These are phyloP conservation scores for Aspergillus fumigatus DNA, from an alignment of 2,329 filamentous ascomycete species.

Conservation along the genomic window DNA sequence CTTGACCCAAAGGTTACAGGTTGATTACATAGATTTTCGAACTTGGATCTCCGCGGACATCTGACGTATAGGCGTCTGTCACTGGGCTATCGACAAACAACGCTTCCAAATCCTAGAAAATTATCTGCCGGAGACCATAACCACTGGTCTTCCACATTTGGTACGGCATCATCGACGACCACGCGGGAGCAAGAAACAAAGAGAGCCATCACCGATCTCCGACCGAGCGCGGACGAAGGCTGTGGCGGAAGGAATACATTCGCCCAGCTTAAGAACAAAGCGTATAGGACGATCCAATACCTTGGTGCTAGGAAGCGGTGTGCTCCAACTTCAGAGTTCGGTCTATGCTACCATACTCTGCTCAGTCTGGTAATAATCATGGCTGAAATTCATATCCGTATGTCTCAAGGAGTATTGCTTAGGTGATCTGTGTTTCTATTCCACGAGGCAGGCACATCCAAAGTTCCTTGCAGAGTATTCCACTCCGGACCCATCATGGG, in stretches of 20 bases:
- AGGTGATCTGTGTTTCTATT: neutral
- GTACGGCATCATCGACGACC: too few species aligned
- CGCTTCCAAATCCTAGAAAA: too few species aligned
- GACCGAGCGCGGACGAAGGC: neutral
- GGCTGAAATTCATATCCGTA: neutral
- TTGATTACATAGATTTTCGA: too few species aligned
- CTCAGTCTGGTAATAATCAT: neutral
- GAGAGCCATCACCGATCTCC: too few species aligned
- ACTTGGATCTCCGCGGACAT: neutral
- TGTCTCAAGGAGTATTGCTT: neutral
- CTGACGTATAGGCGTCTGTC: neutral
- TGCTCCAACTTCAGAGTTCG: neutral
- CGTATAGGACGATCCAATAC: neutral
- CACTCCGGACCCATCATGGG: too few species aligned
- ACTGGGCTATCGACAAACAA: too few species aligned
- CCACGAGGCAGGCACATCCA: neutral
- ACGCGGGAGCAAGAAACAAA: too few species aligned
- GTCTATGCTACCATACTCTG: neutral
- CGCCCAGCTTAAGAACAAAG: too few species aligned
- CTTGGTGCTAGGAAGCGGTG: neutral
- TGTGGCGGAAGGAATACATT: too few species aligned
- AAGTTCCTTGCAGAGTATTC: neutral
- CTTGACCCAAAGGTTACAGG: too few species aligned
- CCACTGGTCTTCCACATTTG: neutral
- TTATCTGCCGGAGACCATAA: neutral